Evolutionary conservation across 306 rosid species (phyloP), one percentile per base, ranked within the genome.

Genomic region (Purshia tridentata): DNA sequence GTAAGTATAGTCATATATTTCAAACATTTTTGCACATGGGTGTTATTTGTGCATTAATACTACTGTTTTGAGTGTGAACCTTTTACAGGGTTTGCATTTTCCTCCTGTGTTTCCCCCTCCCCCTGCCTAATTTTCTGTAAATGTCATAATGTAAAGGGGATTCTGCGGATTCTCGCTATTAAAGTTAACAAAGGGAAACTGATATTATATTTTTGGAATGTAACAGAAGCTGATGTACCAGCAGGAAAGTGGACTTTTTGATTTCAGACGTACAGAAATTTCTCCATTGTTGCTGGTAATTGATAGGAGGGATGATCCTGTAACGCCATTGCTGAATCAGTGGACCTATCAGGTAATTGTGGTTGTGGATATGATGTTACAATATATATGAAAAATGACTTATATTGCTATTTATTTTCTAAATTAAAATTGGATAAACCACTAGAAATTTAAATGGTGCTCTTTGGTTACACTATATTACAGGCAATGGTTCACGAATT

Each of bases 401-500:
- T 3, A 3, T 29, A 3, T 29, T 29, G 35, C 35, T 29, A 29
- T 29, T 29, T 29, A 29, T 29, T 29, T 29, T 29, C n/a, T n/a
- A 66, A 47, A 19, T 42, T 14, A 7, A 5, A 44, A 29, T 64
- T 58, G 20, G 53, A 63, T 39, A 45, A 29, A 10, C n/a, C 60
- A 53, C 15, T n/a, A 67, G 52, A 46, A 70, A 45, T 45, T 14
- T 67, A 45, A 42, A 65, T 51, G 54, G 76, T 59, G 18, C 63
- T 78, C 22, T 19, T 76, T 72, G 64, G 4, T 82, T 75, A 7
- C 37, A 35, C 78, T 65, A 67, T 70, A 60, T 58, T 79, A 72
- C 77, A 94, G 99, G 99, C 96, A 46, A 94, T 94, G 99, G 96
- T 91, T 83, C 98, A 94, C 73, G 99, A 94, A 80, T 86, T 94